Conservation (phyloP, 192 early-diverging fungal species). For the Spizellomyces punctatus region DNA sequence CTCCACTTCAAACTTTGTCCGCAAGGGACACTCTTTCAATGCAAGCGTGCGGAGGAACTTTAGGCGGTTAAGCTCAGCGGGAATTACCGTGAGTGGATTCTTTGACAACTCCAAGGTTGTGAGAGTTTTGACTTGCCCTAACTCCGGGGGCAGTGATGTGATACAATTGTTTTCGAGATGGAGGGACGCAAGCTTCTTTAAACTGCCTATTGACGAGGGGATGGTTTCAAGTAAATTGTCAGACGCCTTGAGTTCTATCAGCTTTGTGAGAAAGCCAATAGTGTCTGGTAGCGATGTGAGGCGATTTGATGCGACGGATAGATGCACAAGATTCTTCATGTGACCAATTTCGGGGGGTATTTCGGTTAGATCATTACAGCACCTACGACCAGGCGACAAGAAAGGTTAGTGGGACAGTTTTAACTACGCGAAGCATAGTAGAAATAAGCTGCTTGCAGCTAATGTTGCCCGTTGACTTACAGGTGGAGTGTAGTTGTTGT, state of each 20-base stretch:
- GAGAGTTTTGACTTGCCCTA: slow-evolving; percentile 63
- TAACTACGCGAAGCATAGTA: neutral
- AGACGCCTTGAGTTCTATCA: slow-evolving; percentile 67
- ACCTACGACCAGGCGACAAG: slow-evolving; percentile 50
- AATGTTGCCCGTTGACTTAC: slow-evolving; percentile 49
- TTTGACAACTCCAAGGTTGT: slow-evolving; percentile 66
- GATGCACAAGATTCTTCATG: slow-evolving; percentile 63
- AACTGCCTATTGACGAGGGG: slow-evolving; percentile 60
- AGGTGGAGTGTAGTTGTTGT: slow-evolving; percentile 68
- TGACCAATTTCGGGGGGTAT: slow-evolving; percentile 78
- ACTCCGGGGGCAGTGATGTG: slow-evolving; percentile 60
- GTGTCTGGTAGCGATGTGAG: slow-evolving; percentile 67
- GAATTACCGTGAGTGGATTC: slow-evolving; percentile 68
- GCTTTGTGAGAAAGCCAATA: slow-evolving; percentile 64
- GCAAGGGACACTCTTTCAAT: slow-evolving; percentile 53
- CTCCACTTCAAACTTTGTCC: neutral
- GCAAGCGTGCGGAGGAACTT: slow-evolving; percentile 67
- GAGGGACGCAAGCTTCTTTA: slow-evolving; percentile 70
- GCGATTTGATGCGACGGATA: slow-evolving; percentile 69
- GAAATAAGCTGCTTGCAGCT: neutral
- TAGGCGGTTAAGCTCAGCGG: slow-evolving; percentile 71
- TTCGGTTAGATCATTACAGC: slow-evolving; percentile 69
- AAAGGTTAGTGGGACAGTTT: neutral
- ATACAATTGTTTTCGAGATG: slow-evolving; percentile 65
- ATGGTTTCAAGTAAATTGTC: slow-evolving; percentile 67